A percentile compares a stretch with the other conserved stretches of the same genome.
These are phyloP conservation scores for Litsea cubeba DNA, from an alignment of 164 flowering plant species.

Conservation along the genomic window DNA sequence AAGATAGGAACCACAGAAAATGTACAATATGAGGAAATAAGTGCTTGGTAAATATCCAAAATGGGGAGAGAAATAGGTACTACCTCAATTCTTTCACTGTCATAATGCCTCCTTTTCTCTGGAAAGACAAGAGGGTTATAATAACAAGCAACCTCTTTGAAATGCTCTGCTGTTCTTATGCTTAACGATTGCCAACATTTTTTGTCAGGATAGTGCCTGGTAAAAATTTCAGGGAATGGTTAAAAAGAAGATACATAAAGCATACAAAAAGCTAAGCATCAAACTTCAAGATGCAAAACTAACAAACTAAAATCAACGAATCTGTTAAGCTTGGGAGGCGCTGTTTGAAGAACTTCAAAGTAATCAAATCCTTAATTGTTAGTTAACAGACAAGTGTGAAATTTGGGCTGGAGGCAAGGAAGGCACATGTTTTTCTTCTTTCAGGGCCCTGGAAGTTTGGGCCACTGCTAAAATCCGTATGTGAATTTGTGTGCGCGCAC, in stretches of 20 bases:
- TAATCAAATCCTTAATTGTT: too few species aligned
- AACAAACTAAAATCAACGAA: background rate
- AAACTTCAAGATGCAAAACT: background rate
- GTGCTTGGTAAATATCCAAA: background rate
- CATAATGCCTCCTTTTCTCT: slow-evolving; percentile 16
- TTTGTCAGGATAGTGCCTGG: slow-evolving; percentile 22
- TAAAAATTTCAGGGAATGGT: background rate
- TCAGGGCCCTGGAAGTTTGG: too few species aligned
- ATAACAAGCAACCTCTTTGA: slow-evolving; percentile 25
- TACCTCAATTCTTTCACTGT: slow-evolving; percentile 25
- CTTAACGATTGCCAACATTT: slow-evolving; percentile 19
- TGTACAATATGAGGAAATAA: too few species aligned
- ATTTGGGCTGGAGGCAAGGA: background rate
- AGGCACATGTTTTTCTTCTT: background rate
- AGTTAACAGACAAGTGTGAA: too few species aligned
- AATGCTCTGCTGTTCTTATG: background rate
- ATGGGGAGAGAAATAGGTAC: background rate
- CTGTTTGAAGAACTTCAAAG: background rate
- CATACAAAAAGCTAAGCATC: background rate
- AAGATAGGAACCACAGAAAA: too few species aligned
- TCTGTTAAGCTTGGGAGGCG: background rate
- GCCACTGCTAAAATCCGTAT: too few species aligned
- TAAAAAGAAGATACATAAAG: background rate
- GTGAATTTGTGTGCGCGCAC: too few species aligned
- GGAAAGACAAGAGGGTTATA: slow-evolving; percentile 21